phyloP scores from a whole-genome alignment of 192 early-diverging fungal species.

The Coemansia umbellata region DNA sequence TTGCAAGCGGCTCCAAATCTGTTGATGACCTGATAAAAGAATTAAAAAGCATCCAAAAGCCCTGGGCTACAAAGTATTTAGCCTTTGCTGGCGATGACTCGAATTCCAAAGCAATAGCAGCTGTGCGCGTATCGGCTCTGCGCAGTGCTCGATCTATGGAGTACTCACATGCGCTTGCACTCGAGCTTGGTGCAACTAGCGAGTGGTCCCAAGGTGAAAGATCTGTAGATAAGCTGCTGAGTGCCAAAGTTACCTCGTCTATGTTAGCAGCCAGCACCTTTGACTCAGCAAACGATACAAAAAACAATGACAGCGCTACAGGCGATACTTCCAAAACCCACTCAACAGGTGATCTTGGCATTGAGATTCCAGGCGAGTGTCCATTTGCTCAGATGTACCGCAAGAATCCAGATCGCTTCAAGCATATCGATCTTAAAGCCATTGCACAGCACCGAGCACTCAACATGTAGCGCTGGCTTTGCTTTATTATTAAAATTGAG shows the following conservation, averaged over 20 bases:
- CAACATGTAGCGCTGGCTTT: no score
- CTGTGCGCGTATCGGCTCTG: slow-evolving; percentile 25
- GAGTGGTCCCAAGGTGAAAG: slow-evolving; percentile 7
- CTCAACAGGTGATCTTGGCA: no score
- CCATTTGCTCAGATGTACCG: slow-evolving; percentile 51
- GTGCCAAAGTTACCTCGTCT: not conserved
- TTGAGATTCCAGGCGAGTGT: slow-evolving; percentile 32
- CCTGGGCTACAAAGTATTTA: slow-evolving; percentile 26
- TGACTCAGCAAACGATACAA: not conserved
- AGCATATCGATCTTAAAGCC: slow-evolving; percentile 25
- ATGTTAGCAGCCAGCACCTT: not conserved
- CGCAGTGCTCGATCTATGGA: slow-evolving; percentile 7
- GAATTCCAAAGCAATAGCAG: slow-evolving; percentile 2
- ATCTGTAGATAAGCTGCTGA: not conserved
- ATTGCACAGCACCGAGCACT: slow-evolving; percentile 24
- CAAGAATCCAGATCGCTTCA: slow-evolving; percentile 35
- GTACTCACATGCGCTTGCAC: slow-evolving; percentile 24
- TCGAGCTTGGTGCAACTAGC: slow-evolving; percentile 18
- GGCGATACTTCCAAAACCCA: no score
- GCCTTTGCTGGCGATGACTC: not conserved
- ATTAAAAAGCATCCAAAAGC: slow-evolving; percentile 2
- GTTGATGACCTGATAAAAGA: slow-evolving; percentile 4
- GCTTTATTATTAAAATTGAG: slow-evolving; percentile 4
- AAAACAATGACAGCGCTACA: not conserved
- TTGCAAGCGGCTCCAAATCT: slow-evolving; percentile 1